These are phyloP conservation scores for Phytophthora ramorum DNA, from an alignment of 352 stramenopile genomes.

Conservation along the genomic window DNA sequence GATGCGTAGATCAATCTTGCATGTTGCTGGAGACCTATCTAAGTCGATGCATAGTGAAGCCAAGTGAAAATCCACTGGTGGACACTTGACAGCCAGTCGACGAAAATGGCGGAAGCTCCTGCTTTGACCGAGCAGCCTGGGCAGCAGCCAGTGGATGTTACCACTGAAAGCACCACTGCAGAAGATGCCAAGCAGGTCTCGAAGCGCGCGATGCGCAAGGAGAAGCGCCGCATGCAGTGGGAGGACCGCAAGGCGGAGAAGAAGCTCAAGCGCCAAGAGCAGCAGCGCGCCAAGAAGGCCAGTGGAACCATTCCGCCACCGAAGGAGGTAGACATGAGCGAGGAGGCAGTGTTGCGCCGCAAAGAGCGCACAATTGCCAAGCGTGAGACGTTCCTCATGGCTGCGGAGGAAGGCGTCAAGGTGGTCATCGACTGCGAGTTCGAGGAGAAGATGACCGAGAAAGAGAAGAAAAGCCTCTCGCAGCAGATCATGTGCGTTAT, in stretches of 20 bases:
- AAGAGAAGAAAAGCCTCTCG: slow-evolving; percentile 94
- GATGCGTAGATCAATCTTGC: not conserved
- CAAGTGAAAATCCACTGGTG: slow-evolving; percentile 30
- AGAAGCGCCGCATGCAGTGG: slow-evolving; percentile 70
- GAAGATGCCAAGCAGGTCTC: slow-evolving; percentile 33
- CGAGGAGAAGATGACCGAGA: slow-evolving; percentile 92
- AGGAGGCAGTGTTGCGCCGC: slow-evolving; percentile 68
- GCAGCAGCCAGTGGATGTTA: slow-evolving; percentile 1
- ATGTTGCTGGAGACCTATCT: not conserved
- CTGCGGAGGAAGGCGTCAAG: slow-evolving; percentile 79
- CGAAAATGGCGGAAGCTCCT: not conserved
- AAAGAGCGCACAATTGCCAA: slow-evolving; percentile 72
- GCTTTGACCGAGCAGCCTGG: not conserved
- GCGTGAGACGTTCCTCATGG: slow-evolving; percentile 79
- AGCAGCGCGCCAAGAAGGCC: slow-evolving; percentile 47
- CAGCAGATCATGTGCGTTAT: slow-evolving; percentile 93
- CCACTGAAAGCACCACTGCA: slow-evolving; percentile 4
- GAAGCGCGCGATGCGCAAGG: slow-evolving; percentile 62
- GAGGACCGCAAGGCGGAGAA: slow-evolving; percentile 90
- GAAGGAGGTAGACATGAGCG: slow-evolving; percentile 83
- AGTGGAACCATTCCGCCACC: slow-evolving; percentile 31
- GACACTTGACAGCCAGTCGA: slow-evolving; percentile 10
- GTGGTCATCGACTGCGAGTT: slow-evolving; percentile 96
- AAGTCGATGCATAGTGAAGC: slow-evolving; percentile 8
- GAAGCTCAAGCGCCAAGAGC: slow-evolving; percentile 70